A percentile compares a stretch with the other conserved stretches of the same genome.
These are phyloP conservation scores for Globisporangium acanthophoron DNA, from an alignment of 352 stramenopile genomes.

Conservation along the genomic window DNA sequence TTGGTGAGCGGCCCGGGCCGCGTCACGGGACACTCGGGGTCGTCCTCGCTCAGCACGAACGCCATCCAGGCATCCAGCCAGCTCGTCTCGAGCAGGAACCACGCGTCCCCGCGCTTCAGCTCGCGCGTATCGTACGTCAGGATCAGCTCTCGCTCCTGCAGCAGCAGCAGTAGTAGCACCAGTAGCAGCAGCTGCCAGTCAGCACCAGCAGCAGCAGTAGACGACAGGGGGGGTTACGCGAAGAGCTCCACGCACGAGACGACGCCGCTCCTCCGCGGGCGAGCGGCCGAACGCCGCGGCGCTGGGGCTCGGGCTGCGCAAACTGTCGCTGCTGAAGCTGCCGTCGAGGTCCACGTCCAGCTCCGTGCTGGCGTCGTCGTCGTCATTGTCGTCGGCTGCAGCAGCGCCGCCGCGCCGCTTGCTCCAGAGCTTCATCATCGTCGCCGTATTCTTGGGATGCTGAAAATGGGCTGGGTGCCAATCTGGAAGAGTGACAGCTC, in stretches of 20 bases:
- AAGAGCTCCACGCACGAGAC: conserved; percentile 13
- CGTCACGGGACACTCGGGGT: conserved; percentile 38
- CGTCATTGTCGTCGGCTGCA: background rate
- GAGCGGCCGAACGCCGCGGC: conserved; percentile 16
- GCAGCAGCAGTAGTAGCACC: background rate
- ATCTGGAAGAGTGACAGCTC: background rate
- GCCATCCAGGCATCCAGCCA: conserved; percentile 82
- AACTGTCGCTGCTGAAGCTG: conserved; percentile 9
- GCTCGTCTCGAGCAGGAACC: conserved; percentile 70
- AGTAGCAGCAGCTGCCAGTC: too few relatives aligned
- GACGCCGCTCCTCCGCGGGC: conserved; percentile 19
- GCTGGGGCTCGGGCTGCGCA: conserved; percentile 1
- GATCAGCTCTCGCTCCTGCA: conserved; percentile 59
- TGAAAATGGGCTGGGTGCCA: background rate
- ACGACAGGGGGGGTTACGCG: too few relatives aligned
- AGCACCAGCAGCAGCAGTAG: background rate
- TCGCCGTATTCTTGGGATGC: background rate
- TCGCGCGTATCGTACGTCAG: conserved; percentile 61
- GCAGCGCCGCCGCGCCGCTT: conserved; percentile 9
- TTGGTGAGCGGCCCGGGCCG: conserved; percentile 64
- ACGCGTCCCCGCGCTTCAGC: conserved; percentile 62
- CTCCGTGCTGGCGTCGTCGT: conserved; percentile 18
- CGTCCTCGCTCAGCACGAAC: conserved; percentile 64
- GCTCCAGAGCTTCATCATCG: conserved; percentile 18
- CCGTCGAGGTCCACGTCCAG: conserved; percentile 18